A percentile compares a stretch with the other conserved stretches of the same genome.
These are phyloP conservation scores for Ascochyta koolunga DNA, from an alignment of 2,329 filamentous ascomycete genomes.

Conservation along the genomic window DNA sequence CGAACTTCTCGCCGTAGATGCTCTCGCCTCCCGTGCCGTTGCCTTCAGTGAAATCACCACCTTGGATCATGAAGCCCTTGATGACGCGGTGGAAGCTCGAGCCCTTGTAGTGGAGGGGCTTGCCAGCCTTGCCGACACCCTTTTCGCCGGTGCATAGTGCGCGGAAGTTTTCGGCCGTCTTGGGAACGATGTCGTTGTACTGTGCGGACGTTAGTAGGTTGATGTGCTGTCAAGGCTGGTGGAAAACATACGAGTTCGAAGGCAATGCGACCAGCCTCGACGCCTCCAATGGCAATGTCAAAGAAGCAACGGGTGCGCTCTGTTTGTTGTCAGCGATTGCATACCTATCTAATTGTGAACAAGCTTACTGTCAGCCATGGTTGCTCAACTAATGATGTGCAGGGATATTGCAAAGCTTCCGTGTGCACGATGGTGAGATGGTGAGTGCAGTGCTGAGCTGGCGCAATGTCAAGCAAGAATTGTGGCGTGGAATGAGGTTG, in stretches of 20 bases:
- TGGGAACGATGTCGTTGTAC: constrained; percentile 71
- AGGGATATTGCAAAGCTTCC: neutral
- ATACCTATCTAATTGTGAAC: neutral
- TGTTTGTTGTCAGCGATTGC: constrained; percentile 31
- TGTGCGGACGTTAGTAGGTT: constrained; percentile 17
- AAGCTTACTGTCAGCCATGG: constrained; percentile 37
- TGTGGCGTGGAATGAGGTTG: constrained; percentile 25
- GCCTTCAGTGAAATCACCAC: constrained; percentile 93
- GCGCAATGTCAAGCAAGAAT: neutral
- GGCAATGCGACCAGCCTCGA: constrained; percentile 75
- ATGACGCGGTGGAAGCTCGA: constrained; percentile 95
- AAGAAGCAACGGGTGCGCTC: constrained; percentile 86
- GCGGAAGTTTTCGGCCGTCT: constrained; percentile 96
- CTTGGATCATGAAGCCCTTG: constrained; percentile 98
- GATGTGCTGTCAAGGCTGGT: neutral
- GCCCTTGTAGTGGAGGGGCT: constrained; percentile 89
- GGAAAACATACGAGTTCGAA: constrained; percentile 75
- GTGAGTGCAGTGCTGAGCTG: neutral
- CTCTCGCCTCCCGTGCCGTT: constrained; percentile 96
- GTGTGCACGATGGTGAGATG: neutral
- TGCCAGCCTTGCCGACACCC: constrained; percentile 78
- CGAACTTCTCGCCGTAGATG: constrained; percentile 97
- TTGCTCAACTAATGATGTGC: constrained; percentile 15
- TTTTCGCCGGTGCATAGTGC: constrained; percentile 94
- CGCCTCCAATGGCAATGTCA: constrained; percentile 82